Evolutionary conservation across 1,284 basidiomycete species (phyloP), one percentile per base, ranked within the genome.

Genomic region (Agroathelia rolfsii): DNA sequence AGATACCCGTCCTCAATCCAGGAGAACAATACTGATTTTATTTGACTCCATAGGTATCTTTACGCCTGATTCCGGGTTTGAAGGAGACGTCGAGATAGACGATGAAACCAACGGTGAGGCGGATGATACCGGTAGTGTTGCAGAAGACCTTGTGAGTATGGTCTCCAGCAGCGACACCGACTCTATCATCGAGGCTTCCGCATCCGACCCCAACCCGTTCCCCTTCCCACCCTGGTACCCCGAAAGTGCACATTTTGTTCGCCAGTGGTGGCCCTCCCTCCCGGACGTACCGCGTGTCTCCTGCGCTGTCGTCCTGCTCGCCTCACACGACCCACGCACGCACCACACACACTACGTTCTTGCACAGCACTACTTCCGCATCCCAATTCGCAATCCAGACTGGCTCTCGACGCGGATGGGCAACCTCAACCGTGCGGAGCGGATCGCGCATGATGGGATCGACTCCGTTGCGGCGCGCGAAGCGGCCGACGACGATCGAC

Each of bases 211-310:
- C 24, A 24, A 74, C 28, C 70, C 72, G 1, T 72, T 66, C 44
- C 69, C 70, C 0, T 66, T 64, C 44, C 71, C 70, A 0, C 59
- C 60, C 0, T 80, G 76, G 77, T 73, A 71, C 42, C 75, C 76
- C 10, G 76, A 81, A 45, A 71, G 67, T 29, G 76, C 76, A 1
- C 78, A 82, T 49, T 82, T 81, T 38, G 77, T 82, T 5, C 66
- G 78, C 9, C 78, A 82, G 39, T 82, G 78, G 78, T 82, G 78
- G 78, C 78, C 78, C 4, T 71, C 69, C 3, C 51, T 81, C 5
- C 60, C 70, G 0, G 59, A 62, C 1, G 56, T 79, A 8, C 76
- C 73, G 2, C 60, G 69, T 9, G 62, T 80, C 7, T 79, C 75
- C 49, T 81, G 76, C 43, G 78, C 78, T 0, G 77, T 82, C n/a